phyloP scores from a whole-genome alignment of 805 yeast species.

The Candida hispaniensis region DNA sequence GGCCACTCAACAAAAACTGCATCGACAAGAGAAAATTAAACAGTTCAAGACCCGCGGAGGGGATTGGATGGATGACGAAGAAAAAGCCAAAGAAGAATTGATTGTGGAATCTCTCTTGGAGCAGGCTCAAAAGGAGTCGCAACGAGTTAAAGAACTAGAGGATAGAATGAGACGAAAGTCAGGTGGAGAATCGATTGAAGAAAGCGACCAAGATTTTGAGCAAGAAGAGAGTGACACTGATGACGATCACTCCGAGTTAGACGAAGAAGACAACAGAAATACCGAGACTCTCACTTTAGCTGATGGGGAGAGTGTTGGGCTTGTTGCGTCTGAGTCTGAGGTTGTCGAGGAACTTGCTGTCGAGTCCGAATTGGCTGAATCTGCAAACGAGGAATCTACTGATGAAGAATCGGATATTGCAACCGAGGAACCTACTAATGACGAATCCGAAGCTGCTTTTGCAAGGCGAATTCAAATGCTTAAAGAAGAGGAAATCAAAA shows the following conservation, averaged over 20 bases:
- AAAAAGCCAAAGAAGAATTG: conserved; percentile 11
- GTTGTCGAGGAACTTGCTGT: conserved; percentile 72
- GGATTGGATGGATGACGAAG: conserved; percentile 6
- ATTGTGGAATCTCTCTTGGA: conserved; percentile 12
- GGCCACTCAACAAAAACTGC: no score
- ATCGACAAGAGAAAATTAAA: no score
- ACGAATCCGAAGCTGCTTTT: neutral
- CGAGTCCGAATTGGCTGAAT: conserved; percentile 67
- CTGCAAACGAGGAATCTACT: conserved; percentile 1
- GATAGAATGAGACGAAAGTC: conserved; percentile 5
- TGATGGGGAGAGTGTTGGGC: no score
- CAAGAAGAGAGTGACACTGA: no score
- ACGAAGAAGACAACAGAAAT: no score
- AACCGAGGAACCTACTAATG: conserved; percentile 3
- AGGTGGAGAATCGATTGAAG: conserved; percentile 2
- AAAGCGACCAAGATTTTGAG: conserved; percentile 57
- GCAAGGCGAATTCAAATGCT: neutral
- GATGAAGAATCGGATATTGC: conserved; percentile 4
- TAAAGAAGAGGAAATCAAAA: neutral
- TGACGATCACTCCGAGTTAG: no score
- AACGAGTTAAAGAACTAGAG: conserved; percentile 14
- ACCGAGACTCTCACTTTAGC: no score
- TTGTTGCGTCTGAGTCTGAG: conserved; percentile 40
- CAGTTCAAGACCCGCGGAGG: no score
- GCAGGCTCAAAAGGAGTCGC: conserved; percentile 5